phyloP scores from a whole-genome alignment of 495 filamentous ascomycete genomes.

The Podospora tetraspora region DNA sequence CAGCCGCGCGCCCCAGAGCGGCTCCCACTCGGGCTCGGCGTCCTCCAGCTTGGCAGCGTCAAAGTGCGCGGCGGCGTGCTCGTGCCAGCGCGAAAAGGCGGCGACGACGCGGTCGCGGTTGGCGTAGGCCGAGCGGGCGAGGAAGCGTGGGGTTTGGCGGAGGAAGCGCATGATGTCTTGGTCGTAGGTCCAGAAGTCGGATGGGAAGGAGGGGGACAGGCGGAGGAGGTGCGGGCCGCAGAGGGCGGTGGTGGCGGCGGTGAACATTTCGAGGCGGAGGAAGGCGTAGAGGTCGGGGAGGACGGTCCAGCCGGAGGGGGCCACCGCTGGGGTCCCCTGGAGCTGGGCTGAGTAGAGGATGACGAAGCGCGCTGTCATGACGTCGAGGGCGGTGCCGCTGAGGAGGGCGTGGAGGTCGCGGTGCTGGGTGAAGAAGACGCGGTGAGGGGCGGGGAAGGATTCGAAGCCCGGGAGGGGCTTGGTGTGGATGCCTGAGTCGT shows the following conservation, averaged over 20 bases:
- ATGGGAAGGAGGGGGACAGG: slow-evolving; percentile 16
- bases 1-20: slow-evolving; percentile 19
- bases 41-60: slow-evolving; percentile 12
- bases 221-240: slow-evolving; percentile 23
- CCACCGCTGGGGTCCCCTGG: background rate
- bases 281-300: slow-evolving; percentile 26
- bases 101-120: slow-evolving; percentile 17
- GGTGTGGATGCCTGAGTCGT: slow-evolving; percentile 18
- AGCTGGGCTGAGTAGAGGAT: background rate
- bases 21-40: slow-evolving; percentile 21
- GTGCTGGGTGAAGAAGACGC: slow-evolving; percentile 18
- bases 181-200: slow-evolving; percentile 26
- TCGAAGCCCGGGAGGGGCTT: slow-evolving; percentile 19
- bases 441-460: slow-evolving; percentile 12
- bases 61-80: slow-evolving; percentile 6
- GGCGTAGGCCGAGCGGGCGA: slow-evolving; percentile 17
- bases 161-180: slow-evolving; percentile 10
- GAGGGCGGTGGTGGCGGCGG: slow-evolving; percentile 22
- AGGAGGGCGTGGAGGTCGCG: background rate
- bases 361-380: background rate
- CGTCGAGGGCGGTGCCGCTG: background rate
- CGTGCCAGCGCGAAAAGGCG: slow-evolving; percentile 19
- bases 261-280: slow-evolving; percentile 24
- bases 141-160: slow-evolving; percentile 16
- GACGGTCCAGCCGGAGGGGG: slow-evolving; percentile 15